A percentile compares a stretch with the other conserved stretches of the same genome.
These are phyloP conservation scores for Sporothrix curviconia DNA, from an alignment of 2,329 filamentous ascomycete genomes.

Conservation along the genomic window DNA sequence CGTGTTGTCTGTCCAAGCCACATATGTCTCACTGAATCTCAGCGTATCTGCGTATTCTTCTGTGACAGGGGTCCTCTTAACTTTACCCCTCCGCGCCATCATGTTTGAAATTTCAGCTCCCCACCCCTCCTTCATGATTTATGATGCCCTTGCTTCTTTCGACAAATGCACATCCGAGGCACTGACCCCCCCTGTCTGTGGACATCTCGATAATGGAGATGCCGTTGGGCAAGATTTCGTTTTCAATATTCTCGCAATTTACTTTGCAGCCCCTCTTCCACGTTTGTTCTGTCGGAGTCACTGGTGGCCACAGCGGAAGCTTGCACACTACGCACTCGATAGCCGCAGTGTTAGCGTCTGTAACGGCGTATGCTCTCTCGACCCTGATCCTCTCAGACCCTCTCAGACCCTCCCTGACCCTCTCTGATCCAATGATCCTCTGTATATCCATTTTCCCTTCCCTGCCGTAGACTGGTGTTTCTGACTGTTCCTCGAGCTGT, in stretches of 20 bases:
- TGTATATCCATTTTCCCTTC: too few species aligned
- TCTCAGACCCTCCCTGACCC: not conserved
- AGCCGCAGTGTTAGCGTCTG: slow-evolving; percentile 14
- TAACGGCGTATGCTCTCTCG: not conserved
- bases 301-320: slow-evolving; percentile 7
- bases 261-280: too few species aligned
- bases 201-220: too few species aligned
- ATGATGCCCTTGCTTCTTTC: not conserved
- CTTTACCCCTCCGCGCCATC: not conserved
- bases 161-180: too few species aligned
- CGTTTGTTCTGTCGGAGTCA: too few species aligned
- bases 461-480: too few species aligned
- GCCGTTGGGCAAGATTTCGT: too few species aligned
- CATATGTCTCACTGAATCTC: not conserved
- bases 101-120: slow-evolving; percentile 1
- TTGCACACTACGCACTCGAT: not conserved
- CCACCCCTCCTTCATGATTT: not conserved
- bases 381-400: not conserved
- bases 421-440: not conserved
- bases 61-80: slow-evolving; percentile 2
- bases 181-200: too few species aligned
- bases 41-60: too few species aligned
- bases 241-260: too few species aligned
- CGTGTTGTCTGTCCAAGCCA: not conserved
- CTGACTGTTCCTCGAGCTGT: not conserved